Evolutionary conservation across 2,329 filamentous ascomycete species (phyloP), one percentile per base, ranked within the genome.

Genomic region (Alternaria sp.): DNA sequence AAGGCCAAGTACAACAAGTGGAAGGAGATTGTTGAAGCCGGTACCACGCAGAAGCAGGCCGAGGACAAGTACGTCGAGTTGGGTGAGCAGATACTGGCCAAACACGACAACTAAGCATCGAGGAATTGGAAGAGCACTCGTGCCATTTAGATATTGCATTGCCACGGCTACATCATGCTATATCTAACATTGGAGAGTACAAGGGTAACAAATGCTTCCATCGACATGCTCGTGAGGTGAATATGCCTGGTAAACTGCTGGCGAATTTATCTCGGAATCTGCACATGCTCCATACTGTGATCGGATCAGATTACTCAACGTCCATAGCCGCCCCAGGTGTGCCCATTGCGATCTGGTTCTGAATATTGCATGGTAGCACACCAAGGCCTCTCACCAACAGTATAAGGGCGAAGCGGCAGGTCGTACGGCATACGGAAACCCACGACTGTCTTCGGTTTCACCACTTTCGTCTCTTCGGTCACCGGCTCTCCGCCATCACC

Each of bases 361-460:
- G 61, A 57, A 70, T 93, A 84, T 1, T 70, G 71, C 69, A 82
- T 79, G 2, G 85, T 88, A 3, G 89, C 89, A 59, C 90, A 91
- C 93, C 93, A 97, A 1, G 93, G 92, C 45, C 84, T 79, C 70
- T 96, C 91, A 4, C 77, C 74, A 7, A 76, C 63, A 0, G 73
- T 79, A 69, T 97, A 96, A 6, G 80, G 80, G 48, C 86, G 85
- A 28, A 96, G 75, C 0, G 93, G 93, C 6, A 93, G 77, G 75
- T 88, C 88, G 75, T 96, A 97, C n/a, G 93, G 91, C 78, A 96
- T 88, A 14, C 92, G 84, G 28, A 94, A 79, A 0, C 90, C 91
- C 4, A 96, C 83, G 0, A 88, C 63, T 10, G 37, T 67, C 39
- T 41, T 58, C 29, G 56, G 58, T 1, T 5, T n/a, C 52, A 21